Evolutionary conservation across 257 asterid species (phyloP).

Genomic region (Solanum tarijense): DNA sequence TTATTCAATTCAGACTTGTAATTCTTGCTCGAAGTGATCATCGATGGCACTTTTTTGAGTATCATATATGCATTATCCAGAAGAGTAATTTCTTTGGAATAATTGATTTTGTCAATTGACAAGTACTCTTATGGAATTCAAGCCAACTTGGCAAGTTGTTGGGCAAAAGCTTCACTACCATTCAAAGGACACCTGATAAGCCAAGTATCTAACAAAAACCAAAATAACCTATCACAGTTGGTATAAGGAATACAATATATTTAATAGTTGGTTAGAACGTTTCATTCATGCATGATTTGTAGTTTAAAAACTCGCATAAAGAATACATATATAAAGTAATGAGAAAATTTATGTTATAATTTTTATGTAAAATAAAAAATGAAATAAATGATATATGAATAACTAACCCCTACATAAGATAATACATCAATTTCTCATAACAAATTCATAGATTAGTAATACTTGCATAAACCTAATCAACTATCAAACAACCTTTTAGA

Average conservation of each 20-base stretch:
- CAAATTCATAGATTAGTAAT: too few relatives aligned
- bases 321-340: too few relatives aligned
- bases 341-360: too few relatives aligned
- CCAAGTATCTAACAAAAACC: neutral
- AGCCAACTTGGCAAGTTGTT: neutral
- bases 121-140: neutral
- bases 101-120: neutral
- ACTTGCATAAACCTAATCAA: too few relatives aligned
- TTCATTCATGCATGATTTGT: neutral
- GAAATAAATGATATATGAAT: too few relatives aligned
- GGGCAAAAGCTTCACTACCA: neutral
- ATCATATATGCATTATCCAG: neutral
- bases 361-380: too few relatives aligned
- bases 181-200: neutral
- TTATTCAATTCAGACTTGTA: neutral
- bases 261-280: too few relatives aligned
- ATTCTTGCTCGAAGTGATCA: neutral
- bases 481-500: rapidly evolving
- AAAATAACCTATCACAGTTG: neutral
- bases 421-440: too few relatives aligned
- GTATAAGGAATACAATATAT: neutral
- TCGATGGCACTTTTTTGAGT: neutral
- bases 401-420: too few relatives aligned
- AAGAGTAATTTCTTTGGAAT: neutral
- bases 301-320: neutral